phyloP scores from a whole-genome alignment of 805 yeast genomes.

The Myxozyma monticola region DNA sequence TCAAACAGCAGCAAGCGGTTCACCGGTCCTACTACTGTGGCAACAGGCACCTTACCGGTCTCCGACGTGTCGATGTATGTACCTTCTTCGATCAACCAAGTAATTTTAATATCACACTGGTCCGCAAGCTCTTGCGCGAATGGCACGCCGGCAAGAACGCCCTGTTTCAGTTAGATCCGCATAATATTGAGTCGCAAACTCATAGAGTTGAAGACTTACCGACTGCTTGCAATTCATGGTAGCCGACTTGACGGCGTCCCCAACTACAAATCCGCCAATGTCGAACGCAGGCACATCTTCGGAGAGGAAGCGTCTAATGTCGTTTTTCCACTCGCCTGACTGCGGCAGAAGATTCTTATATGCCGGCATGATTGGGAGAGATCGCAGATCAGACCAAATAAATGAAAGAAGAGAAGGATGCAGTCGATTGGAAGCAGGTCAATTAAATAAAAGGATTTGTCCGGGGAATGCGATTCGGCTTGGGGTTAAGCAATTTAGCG shows the following conservation, averaged over 20 bases:
- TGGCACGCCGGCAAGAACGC: slow-evolving; percentile 82
- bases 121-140: slow-evolving; percentile 81
- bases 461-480: too few relatives aligned
- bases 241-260: slow-evolving; percentile 67
- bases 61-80: slow-evolving; percentile 48
- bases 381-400: too few relatives aligned
- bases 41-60: slow-evolving; percentile 66
- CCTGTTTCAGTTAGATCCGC: slow-evolving; percentile 38
- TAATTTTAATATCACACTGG: slow-evolving; percentile 69
- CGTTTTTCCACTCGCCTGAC: slow-evolving; percentile 78
- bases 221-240: slow-evolving; percentile 75
- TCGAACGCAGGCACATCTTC: slow-evolving; percentile 95
- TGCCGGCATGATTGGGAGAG: too few relatives aligned
- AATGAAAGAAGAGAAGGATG: too few relatives aligned
- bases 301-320: slow-evolving; percentile 69
- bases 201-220: slow-evolving; percentile 13
- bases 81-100: slow-evolving; percentile 80
- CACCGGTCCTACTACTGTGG: slow-evolving; percentile 77
- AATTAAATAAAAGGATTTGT: too few relatives aligned
- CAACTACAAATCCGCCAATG: slow-evolving; percentile 95
- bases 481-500: too few relatives aligned
- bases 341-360: slow-evolving; percentile 63
- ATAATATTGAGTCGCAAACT: neutral
- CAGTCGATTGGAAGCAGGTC: too few relatives aligned
- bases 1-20: slow-evolving; percentile 79